Evolutionary conservation across 2,329 filamentous ascomycete species (phyloP), one percentile per base, ranked within the genome.

Genomic region (Neopestalotiopsis sp.): DNA sequence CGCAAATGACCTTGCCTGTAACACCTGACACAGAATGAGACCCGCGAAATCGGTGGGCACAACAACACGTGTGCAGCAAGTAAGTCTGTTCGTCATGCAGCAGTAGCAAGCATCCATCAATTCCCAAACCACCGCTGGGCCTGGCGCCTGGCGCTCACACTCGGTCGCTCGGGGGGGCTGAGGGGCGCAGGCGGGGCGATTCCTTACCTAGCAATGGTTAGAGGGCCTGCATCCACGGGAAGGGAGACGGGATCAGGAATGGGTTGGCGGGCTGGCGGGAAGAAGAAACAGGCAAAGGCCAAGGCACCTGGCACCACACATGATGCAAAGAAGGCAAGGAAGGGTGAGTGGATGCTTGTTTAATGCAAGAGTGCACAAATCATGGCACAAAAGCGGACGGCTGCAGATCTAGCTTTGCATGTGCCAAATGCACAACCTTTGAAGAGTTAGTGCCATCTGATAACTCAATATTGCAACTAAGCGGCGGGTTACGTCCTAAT

Each of bases 381-480:
- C 30, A 34, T 28, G 24, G 57, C 57, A 30, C 57, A 59, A 34
- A 59, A 59, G 57, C 30, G 28, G 57, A 59, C 17, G 14, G 24
- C 57, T 30, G 57, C 57, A 30, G 24, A 59, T 17, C 13, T 30
- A 24, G 13, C 30, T 30, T 5, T 17, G 24, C 24, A 62, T 38
- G 14, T 14, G 28, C 5, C 40, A 14, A 20, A n/a, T 20, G 17
- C 45, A 20, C 45, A 53, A 6, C 42, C 45, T 20, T n/a, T n/a
- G 42, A 14, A 5, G 5, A 53, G 20, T 53, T 58, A 66, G 64
- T 38, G 53, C 64, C 42, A 67, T 67, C 66, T 67, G 66, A 67
- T 67, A 67, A 67, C 66, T 67, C 61, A 61, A 67, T 67, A 67
- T 67, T 34, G 34, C 53, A 62, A 28, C 45, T 53, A 53, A n/a